Base-by-base conservation (phyloP, 2,329 filamentous ascomycete species). In the Phoma sp. region DNA sequence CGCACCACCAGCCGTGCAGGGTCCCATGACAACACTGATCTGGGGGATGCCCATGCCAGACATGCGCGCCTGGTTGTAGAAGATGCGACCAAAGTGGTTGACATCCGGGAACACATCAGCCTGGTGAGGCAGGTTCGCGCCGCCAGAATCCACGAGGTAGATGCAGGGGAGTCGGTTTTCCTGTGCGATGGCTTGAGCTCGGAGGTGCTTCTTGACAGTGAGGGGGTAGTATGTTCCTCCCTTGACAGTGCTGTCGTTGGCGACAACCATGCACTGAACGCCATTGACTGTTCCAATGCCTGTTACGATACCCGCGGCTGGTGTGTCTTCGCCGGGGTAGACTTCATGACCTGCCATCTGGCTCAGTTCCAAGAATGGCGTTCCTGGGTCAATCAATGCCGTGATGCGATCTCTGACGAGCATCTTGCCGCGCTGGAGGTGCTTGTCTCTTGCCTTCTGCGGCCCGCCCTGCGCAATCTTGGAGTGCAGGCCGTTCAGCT, bases 41-140 rank as follows among this genome's bases (percentile, higher is more conserved):
- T 98, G 93, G 1, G 93, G 93, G 57, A 98, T 96, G 4, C 92
- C 92, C 62, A 88, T 79, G 2, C 89, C 84, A 64, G 90, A 95
- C 92, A 98, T 96, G 68, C 91, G 84, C 2, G 95, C 93, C 77
- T 99, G 93, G 78, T 99, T 97, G 82, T 90, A 99, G 81, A 99
- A 99, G 73, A 98, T 96, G 62, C 93, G 91, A 29, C 93, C 92
- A 72, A 99, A 98, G 76, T 98, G 93, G 48, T 97, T 92, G 61
- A 88, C 84, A 74, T 98, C 93, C 1, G 93, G 95, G 75, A 99
- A 98, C 52, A 98, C 93, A 71, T 97, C 91, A 30, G 93, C 89
- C 77, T 99, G 93, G 69, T 97, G 90, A 12, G 93, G 95, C 15
- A 99, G 84, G 74, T 98, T 97, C 53, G 93, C 95, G 60, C 93